phyloP scores from a whole-genome alignment of 441 rosid species.

The Viola pubescens region DNA sequence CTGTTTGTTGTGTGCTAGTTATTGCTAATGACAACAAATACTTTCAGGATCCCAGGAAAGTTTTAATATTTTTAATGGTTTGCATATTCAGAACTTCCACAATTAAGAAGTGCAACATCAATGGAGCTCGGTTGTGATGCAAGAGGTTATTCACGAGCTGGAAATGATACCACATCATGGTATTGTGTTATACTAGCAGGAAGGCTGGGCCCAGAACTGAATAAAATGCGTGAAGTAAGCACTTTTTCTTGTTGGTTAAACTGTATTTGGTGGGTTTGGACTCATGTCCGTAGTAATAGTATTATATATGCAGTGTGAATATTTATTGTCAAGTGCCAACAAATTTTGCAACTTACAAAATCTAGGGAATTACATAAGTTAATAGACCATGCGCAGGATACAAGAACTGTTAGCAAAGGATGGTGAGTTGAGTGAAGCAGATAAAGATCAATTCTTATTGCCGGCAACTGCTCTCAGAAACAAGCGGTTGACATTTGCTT shows the following conservation, averaged over 20 bases:
- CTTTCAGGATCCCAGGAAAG: background rate
- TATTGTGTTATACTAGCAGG: conserved; percentile 96
- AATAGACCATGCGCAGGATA: conserved; percentile 87
- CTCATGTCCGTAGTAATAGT: background rate
- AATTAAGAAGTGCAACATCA: conserved; percentile 76
- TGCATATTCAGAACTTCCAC: conserved; percentile 63
- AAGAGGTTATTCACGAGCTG: conserved; percentile 85
- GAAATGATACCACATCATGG: conserved; percentile 63
- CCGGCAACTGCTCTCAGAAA: conserved; percentile 45
- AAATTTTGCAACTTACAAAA: conserved; percentile 17
- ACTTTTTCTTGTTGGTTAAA: conserved; percentile 6
- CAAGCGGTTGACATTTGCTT: conserved; percentile 70
- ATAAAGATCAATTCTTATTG: conserved; percentile 34
- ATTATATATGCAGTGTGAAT: background rate
- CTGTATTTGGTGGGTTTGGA: background rate
- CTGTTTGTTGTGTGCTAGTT: too few species aligned
- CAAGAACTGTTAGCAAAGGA: conserved; percentile 40
- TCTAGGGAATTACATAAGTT: conserved; percentile 27
- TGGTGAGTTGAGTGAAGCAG: conserved; percentile 29
- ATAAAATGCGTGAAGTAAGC: conserved; percentile 88
- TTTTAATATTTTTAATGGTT: conserved; percentile 14
- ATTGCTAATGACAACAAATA: too few species aligned
- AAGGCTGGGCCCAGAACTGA: conserved; percentile 76
- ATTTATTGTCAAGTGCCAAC: background rate
- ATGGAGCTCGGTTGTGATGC: conserved; percentile 96